Percentiles rank a stretch among this genome's conserved stretches.
phyloP scores from a whole-genome alignment of 1,284 basidiomycete species.

The Moniliophthora roreri region DNA sequence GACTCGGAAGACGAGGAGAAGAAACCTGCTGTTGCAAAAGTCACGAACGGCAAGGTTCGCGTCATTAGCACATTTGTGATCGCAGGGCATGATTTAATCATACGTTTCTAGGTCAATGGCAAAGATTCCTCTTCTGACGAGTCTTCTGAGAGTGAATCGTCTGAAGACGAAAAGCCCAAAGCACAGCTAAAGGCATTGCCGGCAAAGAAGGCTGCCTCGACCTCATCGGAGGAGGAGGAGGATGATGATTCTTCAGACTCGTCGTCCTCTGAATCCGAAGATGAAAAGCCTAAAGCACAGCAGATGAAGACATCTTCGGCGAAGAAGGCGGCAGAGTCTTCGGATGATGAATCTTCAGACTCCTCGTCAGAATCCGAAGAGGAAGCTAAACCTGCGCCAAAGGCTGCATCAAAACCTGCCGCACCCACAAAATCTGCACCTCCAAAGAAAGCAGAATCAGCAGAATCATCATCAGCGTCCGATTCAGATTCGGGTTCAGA shows the following conservation, averaged over 20 bases:
- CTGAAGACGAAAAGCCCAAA: background rate
- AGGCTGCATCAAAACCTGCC: constrained; percentile 18
- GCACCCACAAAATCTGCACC: constrained; percentile 18
- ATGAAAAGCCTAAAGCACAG: background rate
- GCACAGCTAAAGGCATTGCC: background rate
- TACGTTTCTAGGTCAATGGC: no score
- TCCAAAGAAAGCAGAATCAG: constrained; percentile 18
- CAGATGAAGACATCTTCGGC: background rate
- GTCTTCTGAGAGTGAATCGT: constrained; percentile 26
- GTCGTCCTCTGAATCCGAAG: background rate
- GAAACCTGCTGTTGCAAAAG: background rate
- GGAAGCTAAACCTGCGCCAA: constrained; percentile 10
- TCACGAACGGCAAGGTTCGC: no score
- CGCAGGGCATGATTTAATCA: no score
- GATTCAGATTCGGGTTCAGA: constrained; percentile 18
- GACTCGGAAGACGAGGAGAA: background rate
- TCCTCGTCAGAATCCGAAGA: constrained; percentile 8
- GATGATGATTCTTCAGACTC: background rate
- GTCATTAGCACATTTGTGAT: no score
- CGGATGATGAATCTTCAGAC: constrained; percentile 1
- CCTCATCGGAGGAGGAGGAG: background rate
- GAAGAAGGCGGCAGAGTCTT: constrained; percentile 3
- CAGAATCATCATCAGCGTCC: constrained; percentile 16
- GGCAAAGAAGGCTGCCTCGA: constrained; percentile 1
- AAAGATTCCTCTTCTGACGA: constrained; percentile 12